Evolutionary conservation across 768 basidiomycete species (phyloP), one percentile per base, ranked within the genome.

Genomic region (Hortiboletus flavorubellus): DNA sequence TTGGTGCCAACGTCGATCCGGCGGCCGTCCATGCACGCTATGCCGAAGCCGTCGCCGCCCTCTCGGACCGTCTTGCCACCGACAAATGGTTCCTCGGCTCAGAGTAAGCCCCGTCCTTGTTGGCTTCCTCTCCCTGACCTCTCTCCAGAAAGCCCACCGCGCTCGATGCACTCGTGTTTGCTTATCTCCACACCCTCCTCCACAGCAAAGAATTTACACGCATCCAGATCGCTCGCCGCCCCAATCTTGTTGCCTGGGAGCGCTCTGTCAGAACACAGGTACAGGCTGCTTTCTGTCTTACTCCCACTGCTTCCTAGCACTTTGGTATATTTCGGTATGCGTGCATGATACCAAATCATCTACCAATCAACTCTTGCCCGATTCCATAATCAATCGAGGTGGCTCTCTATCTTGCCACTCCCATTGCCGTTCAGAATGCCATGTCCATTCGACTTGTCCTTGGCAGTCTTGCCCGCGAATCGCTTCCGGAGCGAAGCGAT

Each of bases 51-150:
- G 83, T 92, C 18, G 67, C 79, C 2, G 80, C 89, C 1, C 79
- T 93, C 31, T 86, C 88, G 0, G 87, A 88, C 58, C 80, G 90
- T 23, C 78, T 93, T 2, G 87, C 84, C 26, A 82, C 80, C 3
- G 86, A 92, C 64, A 81, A 80, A 57, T 93, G 91, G 91, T 87
- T 93, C 72, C 79, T 93, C 3, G 85, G 78, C 37, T 92, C 89
- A 12, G 72, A 70, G 91, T 91, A 66, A 46, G 80, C 54, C 14
- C 9, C n/a, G 63, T 60, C 42, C 57, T 3, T 46, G 8, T 7
- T 26, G 21, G 34, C 29, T 30, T 55, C 9, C 34, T 41, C 57
- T 41, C 37, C 33, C 43, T 60, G 14, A 65, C 53, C 16, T 11
- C 37, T 35, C n/a, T 46, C 15, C 54, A 93, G 91, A 46, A 75